Evolutionary conservation across 2,329 filamentous ascomycete genomes (phyloP), one percentile per base, ranked within the genome.

Genomic region (Scolecobasidium constrictum): DNA sequence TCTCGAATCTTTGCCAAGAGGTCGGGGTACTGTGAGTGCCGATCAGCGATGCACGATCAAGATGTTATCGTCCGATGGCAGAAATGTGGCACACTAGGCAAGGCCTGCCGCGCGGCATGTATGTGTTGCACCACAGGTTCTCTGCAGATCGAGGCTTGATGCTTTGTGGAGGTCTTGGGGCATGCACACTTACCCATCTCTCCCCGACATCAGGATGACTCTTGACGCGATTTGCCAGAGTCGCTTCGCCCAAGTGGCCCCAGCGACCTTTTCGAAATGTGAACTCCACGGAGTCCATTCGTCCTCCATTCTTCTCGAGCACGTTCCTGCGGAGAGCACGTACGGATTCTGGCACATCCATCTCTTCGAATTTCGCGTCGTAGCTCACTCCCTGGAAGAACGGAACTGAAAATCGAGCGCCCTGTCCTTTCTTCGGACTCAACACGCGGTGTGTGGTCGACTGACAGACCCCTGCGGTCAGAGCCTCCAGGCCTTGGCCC

Each of bases 361-460:
- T 77, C 51, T 83, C 80, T 55, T 86, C 85, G 57, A 93, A 93
- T 15, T 75, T 75, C 0, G 84, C 78, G 58, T 87, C 83, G 45
- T 85, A 78, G 53, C 78, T 78, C 46, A 93, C 83, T 17, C 86
- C 86, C 59, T 92, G 86, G 66, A 93, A 93, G 64, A 94, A 93
- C 0, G 86, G 86, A 38, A 93, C 81, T 5, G 78, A 84, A 65
- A 79, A 90, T 43, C 86, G 70, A 22, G 86, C 70, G 3, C 85
- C 86, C 7, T 73, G 66, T 11, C 83, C 85, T 5, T 76, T 75
- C 1, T 66, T 56, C 0, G 86, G 86, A 21, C 77, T 83, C n/a
- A 92, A 68, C 26, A 93, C 86, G 7, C 86, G 73, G 61, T 93
- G 86, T 33, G 86, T 92, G 3, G 86, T 93, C 48, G 77, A 66